A percentile compares a stretch with the other conserved stretches of the same genome.
Conservation (phyloP, 2,329 filamentous ascomycete species). For the Lojkania enalia region DNA sequence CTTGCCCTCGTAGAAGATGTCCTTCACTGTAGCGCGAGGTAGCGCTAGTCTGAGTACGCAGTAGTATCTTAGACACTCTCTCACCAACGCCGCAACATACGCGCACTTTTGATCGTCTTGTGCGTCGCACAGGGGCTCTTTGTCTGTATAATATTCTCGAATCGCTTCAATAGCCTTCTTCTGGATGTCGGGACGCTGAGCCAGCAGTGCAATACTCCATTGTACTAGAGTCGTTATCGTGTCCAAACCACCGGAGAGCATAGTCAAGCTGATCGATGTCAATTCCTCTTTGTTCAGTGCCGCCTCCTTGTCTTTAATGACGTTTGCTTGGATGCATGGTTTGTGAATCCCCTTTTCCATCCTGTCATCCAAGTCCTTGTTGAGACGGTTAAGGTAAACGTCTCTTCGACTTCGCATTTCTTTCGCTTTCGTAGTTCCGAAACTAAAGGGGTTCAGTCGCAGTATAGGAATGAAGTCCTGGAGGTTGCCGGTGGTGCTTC, state of each 20-base stretch:
- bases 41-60: slow-evolving; percentile 66
- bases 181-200: slow-evolving; percentile 64
- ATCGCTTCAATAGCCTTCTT: slow-evolving; percentile 63
- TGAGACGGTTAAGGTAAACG: slow-evolving; percentile 61
- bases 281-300: slow-evolving; percentile 65
- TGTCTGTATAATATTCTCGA: slow-evolving; percentile 54
- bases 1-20: slow-evolving; percentile 61
- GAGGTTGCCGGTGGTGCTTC: slow-evolving; percentile 63
- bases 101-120: slow-evolving; percentile 66
- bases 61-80: slow-evolving; percentile 64
- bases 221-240: slow-evolving; percentile 68
- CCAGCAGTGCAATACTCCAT: slow-evolving; percentile 65
- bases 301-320: slow-evolving; percentile 66
- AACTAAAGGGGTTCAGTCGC: slow-evolving; percentile 63
- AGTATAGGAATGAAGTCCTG: slow-evolving; percentile 65
- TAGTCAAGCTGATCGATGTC: slow-evolving; percentile 67
- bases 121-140: slow-evolving; percentile 62
- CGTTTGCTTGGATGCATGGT: slow-evolving; percentile 69
- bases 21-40: slow-evolving; percentile 63
- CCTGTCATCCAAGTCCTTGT: slow-evolving; percentile 61
- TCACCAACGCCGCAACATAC: slow-evolving; percentile 66
- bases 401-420: slow-evolving; percentile 65
- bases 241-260: slow-evolving; percentile 69
- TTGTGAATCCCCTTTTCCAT: slow-evolving; percentile 64
- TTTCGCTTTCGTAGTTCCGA: slow-evolving; percentile 60